Percentiles rank a stretch among this genome's conserved stretches.
phyloP scores from a whole-genome alignment of 2,329 filamentous ascomycete species.

The Hymenoscyphus occultus region DNA sequence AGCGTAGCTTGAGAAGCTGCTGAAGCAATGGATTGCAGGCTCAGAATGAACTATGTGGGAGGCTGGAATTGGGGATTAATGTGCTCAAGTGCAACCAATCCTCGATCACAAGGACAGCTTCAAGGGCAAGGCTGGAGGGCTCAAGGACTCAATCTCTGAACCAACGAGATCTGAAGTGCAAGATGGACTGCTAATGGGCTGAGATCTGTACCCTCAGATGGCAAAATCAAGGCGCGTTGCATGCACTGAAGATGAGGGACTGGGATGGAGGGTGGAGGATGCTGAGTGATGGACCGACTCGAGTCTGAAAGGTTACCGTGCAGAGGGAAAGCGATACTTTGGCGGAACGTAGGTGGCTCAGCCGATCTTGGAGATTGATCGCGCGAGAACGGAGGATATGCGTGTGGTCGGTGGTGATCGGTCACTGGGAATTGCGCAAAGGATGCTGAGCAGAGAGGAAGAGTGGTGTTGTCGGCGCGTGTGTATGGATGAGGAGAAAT shows the following conservation, averaged over 20 bases:
- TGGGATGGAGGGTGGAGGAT: slow-evolving; percentile 16
- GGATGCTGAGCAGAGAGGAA: no score
- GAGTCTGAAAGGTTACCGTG: neutral
- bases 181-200: neutral
- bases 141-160: neutral
- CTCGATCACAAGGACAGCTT: slow-evolving; percentile 4
- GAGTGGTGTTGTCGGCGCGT: no score
- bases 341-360: neutral
- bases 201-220: neutral
- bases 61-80: neutral
- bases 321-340: neutral
- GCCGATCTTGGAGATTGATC: neutral
- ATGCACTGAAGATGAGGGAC: slow-evolving; percentile 11
- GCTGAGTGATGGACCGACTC: slow-evolving; percentile 16
- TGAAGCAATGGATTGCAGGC: neutral
- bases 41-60: neutral
- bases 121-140: neutral
- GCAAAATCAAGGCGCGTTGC: slow-evolving; percentile 4
- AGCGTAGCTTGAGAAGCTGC: neutral
- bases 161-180: neutral
- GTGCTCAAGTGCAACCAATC: neutral
- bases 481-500: no score
- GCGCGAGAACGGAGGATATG: no score
- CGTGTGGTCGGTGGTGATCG: no score
- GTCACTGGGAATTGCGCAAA: no score